Base-by-base conservation (phyloP, 176 grass and related monocot species). In the Musa acuminata region DNA sequence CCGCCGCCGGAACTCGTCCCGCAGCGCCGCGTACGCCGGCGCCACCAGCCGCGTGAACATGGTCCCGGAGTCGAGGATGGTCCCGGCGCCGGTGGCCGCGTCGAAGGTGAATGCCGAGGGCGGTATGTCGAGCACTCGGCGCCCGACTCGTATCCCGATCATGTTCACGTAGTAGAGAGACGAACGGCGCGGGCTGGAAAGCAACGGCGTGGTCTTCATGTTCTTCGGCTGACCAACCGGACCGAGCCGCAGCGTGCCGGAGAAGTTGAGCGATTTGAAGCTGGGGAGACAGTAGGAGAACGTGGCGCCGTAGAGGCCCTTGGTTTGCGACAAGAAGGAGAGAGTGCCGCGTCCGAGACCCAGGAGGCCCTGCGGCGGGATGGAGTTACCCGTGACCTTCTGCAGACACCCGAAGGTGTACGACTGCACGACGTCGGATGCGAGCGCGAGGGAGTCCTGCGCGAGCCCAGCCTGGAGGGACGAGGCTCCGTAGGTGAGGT, bases 211-310 rank as follows among this genome's bases (percentile, higher is more conserved):
- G n/a, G 85, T 96, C 86, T 96, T 96, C 62, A 96, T 92, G 20
- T 55, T 74, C 74, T 53, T 72, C 29, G 90, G 90, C 78, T 96
- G 93, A 60, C 87, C 93, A 10, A 59, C 82, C 11, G 81, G 81
- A 17, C 93, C 93, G 1, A 96, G 93, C 60, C 87, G 25, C 21
- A 96, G 93, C 50, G 90, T 90, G 10, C 93, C 93, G 54, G 93
- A 89, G 85, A 96, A 96, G 81, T 96, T 96, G 1, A 88, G 51
- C 4, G 93, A 92, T 70, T 86, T 96, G 81, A 80, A 96, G 77
- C 93, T 83, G 0, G 93, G 93, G 21, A 96, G 89, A 77, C 93
- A 96, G 89, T 96, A 96, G 43, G 93, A 96, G 88, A 96, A 96
- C 9, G 87, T 85, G 2, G 79, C 78, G 17, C 11, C 74, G 76